Evolutionary conservation across 2,329 filamentous ascomycete genomes (phyloP), one percentile per base, ranked within the genome.

Genomic region (Claviceps monticola): DNA sequence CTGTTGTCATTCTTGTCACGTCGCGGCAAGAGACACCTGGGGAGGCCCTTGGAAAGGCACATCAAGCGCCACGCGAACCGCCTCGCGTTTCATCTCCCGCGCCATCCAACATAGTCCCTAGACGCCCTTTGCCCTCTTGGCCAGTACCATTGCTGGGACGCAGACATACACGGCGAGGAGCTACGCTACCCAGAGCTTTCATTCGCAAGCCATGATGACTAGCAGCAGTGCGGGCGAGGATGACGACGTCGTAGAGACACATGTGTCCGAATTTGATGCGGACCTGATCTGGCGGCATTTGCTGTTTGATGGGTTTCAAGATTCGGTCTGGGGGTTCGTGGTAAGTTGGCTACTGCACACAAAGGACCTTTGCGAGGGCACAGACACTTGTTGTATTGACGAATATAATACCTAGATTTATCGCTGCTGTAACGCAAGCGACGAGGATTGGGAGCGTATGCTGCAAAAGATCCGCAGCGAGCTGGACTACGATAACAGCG

Each of bases 321-420:
- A 49, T 21, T 49, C 48, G 5, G 41, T n/a, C 39, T 49, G 48
- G 48, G 48, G 48, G 9, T 49, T 49, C 26, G 48, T 44, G 23
- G 39, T 49, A 43, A 49, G 48, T 34, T 38, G 37, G 29, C 29
- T 34, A 34, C 29, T 34, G 4, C 29, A 34, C 9, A 11, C 29
- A 34, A 34, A 34, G 29, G 29, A 11, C 9, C 9, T 3, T 34
- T 34, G 29, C 29, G 29, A 34, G 29, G 3, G 46, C 39, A 19
- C 46, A 48, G 39, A 41, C 19, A 36, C 21, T 21, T 21, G n/a
- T 49, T n/a, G n/a, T 7, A 43, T 34, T 49, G 48, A 51, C 49
- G 42, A 34, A 34, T 34, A 34, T 34, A 11, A 34, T 21, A 14
- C 46, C 19, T 29, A 51, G 41, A 51, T 50, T 23, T 51, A 51